Conservation (phyloP, 202 grass and related monocot species). For the Musa balbisiana region DNA sequence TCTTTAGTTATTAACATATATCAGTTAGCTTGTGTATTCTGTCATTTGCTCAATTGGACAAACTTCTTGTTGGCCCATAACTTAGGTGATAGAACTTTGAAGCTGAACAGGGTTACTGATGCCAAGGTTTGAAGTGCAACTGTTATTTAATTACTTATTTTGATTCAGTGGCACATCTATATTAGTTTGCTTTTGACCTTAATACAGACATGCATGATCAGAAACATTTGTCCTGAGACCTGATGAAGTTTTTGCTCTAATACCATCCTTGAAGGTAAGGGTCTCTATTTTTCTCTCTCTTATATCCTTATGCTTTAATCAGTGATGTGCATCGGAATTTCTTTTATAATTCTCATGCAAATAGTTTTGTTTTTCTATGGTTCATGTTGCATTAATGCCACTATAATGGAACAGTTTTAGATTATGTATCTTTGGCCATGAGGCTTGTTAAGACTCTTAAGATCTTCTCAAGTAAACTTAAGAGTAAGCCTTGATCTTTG, state of each 20-base stretch:
- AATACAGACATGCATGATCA: conserved; percentile 75
- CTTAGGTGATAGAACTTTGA: conserved; percentile 57
- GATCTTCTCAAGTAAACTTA: not conserved
- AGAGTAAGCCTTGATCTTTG: not conserved
- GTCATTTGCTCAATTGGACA: not conserved
- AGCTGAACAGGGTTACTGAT: conserved; percentile 50
- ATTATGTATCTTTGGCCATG: not conserved
- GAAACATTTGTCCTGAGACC: conserved; percentile 68
- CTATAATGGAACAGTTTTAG: not conserved
- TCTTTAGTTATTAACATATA: conserved; percentile 29
- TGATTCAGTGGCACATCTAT: not conserved
- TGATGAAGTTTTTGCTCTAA: conserved; percentile 80
- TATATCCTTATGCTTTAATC: not conserved
- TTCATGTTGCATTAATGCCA: not conserved
- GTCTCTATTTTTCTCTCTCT: conserved; percentile 8
- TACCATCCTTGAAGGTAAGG: conserved; percentile 84
- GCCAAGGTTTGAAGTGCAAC: conserved; percentile 53
- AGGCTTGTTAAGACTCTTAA: not conserved
- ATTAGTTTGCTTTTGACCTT: conserved; percentile 15
- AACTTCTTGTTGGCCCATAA: conserved; percentile 34
- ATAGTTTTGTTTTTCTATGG: not conserved
- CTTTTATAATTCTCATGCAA: not conserved
- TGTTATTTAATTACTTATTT: conserved; percentile 1
- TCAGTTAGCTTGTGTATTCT: not conserved
- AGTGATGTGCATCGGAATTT: not conserved